These are phyloP conservation scores for Euclidium syriacum DNA, from an alignment of 345 rosid genomes.

Conservation along the genomic window DNA sequence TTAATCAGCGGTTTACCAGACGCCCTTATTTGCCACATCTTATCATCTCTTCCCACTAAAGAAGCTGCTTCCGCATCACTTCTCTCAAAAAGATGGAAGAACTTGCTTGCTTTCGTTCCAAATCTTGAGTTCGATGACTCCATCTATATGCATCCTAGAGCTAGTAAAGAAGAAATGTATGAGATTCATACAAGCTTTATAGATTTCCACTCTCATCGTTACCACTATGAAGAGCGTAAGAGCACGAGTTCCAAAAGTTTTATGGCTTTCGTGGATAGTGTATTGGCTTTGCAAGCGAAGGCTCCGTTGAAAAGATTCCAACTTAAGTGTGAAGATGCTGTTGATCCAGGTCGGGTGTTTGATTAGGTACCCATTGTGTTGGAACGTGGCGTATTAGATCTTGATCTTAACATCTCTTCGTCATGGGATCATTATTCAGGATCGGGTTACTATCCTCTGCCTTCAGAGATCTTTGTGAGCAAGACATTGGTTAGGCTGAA, in stretches of 20 bases:
- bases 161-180: background rate
- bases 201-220: too few species aligned
- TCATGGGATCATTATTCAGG: too few species aligned
- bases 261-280: background rate
- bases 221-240: too few species aligned
- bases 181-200: background rate
- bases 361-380: background rate
- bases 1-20: background rate
- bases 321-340: background rate
- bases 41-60: constrained; percentile 1
- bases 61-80: constrained; percentile 6
- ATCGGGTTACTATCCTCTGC: background rate
- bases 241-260: too few species aligned
- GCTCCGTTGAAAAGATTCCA: constrained; percentile 5
- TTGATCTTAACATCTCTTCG: background rate
- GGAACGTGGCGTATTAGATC: background rate
- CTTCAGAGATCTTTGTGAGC: background rate
- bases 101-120: background rate
- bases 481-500: constrained; percentile 6
- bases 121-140: constrained; percentile 10
- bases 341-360: background rate
- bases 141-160: background rate
- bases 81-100: background rate
- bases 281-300: background rate
- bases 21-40: background rate